These are phyloP conservation scores for Phytophthora capsici DNA, from an alignment of 352 stramenopile genomes.

Conservation along the genomic window DNA sequence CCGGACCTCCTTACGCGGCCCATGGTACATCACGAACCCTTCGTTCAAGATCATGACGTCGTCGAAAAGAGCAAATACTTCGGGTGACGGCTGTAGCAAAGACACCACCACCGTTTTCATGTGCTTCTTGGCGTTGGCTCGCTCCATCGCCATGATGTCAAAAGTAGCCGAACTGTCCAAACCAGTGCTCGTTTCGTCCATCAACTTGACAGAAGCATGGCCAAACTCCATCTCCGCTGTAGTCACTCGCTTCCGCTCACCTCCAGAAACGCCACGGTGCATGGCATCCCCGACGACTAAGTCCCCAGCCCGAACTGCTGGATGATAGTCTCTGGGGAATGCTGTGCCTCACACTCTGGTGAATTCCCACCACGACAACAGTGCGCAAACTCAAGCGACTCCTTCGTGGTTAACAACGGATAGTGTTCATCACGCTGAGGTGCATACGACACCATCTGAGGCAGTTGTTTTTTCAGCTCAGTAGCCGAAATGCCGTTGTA, in stretches of 20 bases:
- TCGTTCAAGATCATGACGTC: constrained; percentile 64
- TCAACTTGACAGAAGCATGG: constrained; percentile 21
- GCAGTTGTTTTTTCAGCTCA: too few species aligned
- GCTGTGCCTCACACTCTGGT: too few species aligned
- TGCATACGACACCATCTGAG: too few species aligned
- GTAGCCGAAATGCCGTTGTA: too few species aligned
- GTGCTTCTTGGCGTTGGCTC: constrained; percentile 22
- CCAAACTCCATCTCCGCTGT: constrained; percentile 83
- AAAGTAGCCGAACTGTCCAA: constrained; percentile 76
- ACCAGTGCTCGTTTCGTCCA: constrained; percentile 94
- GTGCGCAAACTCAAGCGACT: too few species aligned
- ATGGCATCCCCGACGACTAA: constrained; percentile 48
- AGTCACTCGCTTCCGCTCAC: constrained; percentile 73
- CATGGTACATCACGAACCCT: constrained; percentile 26
- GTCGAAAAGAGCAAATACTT: constrained; percentile 91
- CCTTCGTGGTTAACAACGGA: too few species aligned
- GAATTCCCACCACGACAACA: too few species aligned
- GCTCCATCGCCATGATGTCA: constrained; percentile 39
- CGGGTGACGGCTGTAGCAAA: constrained; percentile 87
- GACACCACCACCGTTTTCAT: constrained; percentile 64
- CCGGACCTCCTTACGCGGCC: constrained; percentile 14
- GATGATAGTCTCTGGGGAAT: not conserved
- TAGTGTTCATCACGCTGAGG: too few species aligned
- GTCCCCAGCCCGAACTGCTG: constrained; percentile 41
- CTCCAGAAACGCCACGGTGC: constrained; percentile 62